Base-by-base conservation (phyloP, 2,329 filamentous ascomycete genomes). In the Juglanconis oblonga region DNA sequence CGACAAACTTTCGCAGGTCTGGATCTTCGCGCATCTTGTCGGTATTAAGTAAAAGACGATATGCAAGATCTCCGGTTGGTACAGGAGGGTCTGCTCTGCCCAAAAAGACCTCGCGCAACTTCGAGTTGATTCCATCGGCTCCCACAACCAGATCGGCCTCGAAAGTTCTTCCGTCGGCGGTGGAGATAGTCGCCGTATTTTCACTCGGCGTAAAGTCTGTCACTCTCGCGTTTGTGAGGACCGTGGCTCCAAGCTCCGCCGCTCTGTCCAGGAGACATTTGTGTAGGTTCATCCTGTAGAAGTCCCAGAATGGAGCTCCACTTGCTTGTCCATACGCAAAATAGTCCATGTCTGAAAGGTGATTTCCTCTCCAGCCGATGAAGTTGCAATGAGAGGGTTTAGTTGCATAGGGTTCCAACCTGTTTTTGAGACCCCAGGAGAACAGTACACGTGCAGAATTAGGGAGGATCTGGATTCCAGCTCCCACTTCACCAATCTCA, bases 201-300 rank as follows among this genome's bases (percentile, higher is more conserved):
- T 65, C 66, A 33, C 75, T 67, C 0, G 67, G 51, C 42, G 71
- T 67, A 9, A 85, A 72, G 64, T 75, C 70, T 3, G 73, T 69
- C 0, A 83, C 77, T 49, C 75, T 73, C 2, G 78, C 71, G 42
- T 75, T 77, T 31, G 76, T 77, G 14, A 74, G 71, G n/a, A 84
- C 64, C 10, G 67, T 69, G 0, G 75, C 80, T 0, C 82, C 82
- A 0, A 85, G 69, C 58, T 81, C 77, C 3, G 73, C 57, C 4
- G 80, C 80, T 40, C 80, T 68, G 3, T 77, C 72, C 52, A 84
- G 65, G 5, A 85, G 70, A 45, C 74, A 77, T 38, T 69, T 71
- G 45, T 84, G 82, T 24, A 84, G 66, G 61, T 82, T 78, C 2
- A 81, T 79, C 9, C 81, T 76, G 64, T 85, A 81, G 45, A 85